Conservation (phyloP, 2,329 filamentous ascomycete species). For the Diaporthe citri region DNA sequence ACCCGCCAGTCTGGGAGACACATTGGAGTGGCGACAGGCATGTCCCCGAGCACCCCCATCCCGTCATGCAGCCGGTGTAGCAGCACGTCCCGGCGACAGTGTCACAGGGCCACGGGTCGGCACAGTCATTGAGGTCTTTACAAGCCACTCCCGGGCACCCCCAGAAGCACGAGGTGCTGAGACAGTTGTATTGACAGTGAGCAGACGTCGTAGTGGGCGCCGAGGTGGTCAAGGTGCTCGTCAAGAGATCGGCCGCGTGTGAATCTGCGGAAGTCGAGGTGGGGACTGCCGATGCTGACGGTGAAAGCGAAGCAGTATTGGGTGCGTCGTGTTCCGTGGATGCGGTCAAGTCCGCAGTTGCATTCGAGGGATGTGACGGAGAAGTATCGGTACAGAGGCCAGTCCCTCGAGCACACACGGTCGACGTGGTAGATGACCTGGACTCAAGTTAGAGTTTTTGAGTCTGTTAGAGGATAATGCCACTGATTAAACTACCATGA, state of each 20-base stretch:
- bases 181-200: slow-evolving; percentile 33
- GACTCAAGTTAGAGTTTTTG: background rate
- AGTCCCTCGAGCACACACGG: background rate
- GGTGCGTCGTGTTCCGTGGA: background rate
- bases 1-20: background rate
- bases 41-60: background rate
- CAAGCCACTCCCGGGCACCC: background rate
- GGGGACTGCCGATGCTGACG: background rate
- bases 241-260: background rate
- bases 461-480: background rate
- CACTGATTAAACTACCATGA: fast-evolving
- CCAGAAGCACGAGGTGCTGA: background rate
- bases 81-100: background rate
- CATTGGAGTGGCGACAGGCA: slow-evolving; percentile 38
- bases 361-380: no score
- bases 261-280: background rate
- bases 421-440: background rate
- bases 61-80: background rate
- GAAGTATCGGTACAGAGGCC: background rate
- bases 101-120: background rate
- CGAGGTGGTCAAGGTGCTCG: background rate
- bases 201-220: background rate
- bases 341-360: background rate
- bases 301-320: no score
- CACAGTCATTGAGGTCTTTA: background rate